Base-by-base conservation (phyloP, 192 early-diverging fungal species). In the Linnemannia elongata region DNA sequence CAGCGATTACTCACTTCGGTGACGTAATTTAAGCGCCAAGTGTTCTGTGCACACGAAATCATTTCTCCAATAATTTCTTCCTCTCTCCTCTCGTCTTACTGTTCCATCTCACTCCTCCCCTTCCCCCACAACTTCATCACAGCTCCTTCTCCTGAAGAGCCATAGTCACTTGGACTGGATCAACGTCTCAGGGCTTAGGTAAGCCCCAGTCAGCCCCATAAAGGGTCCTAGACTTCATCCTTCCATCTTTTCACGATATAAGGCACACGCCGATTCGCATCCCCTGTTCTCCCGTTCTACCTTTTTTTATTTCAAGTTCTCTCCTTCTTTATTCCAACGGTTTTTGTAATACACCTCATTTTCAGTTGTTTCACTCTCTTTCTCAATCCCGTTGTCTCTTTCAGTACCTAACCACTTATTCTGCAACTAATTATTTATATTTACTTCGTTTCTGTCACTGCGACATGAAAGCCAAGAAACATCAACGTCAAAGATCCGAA, bases 321-420 rank as follows among this genome's bases (percentile, higher is more conserved):
- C 44, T 73, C 72, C 42, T 73, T 73, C 72, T 73, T 44, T 73
- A 73, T 49, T 73, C 41, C 72, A 73, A 73, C 44, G 72, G 72
- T 73, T 73, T 45, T 73, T 73, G 72, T 7, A 73, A 73, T 73
- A 49, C 41, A 73, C 72, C 41, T 73, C 72, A 73, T 73, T 73
- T 73, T 73, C 44, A 73, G 42, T 73, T 73, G 44, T 73, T 49
- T 49, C 72, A 44, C 38, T 73, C 72, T 73, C 72, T 73, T 73
- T 73, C 72, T 73, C 72, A 73, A 73, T 73, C 72, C 71, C 72
- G 42, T 73, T 73, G 72, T 73, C 72, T 73, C 41, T 73, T 73
- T 73, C 42, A 73, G 42, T 45, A 73, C 72, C 72, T 73, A 18
- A 73, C 72, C 72, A 47, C 72, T 73, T 73, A 73, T 73, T 73